Conservation (phyloP, 1,284 basidiomycete genomes). For the Rhodotorula sp. region DNA sequence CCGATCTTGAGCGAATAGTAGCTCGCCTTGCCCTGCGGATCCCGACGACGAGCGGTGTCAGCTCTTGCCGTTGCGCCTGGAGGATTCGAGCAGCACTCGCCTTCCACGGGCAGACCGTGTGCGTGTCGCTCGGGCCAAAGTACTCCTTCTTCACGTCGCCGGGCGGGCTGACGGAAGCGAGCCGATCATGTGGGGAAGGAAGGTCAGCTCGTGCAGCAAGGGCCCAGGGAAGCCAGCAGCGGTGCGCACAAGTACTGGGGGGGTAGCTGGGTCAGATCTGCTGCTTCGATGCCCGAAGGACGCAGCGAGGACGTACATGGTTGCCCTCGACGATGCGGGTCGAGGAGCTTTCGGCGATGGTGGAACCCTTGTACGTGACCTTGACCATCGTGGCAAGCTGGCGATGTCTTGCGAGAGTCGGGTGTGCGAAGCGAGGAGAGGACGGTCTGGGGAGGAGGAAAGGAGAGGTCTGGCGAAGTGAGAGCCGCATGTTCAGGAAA, state of each 20-base stretch:
- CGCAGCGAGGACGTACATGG: slow-evolving; percentile 47
- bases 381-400: slow-evolving; percentile 25
- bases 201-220: too few species aligned
- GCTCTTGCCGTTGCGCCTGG: too few species aligned
- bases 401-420: too few species aligned
- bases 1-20: slow-evolving; percentile 30
- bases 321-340: slow-evolving; percentile 64
- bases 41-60: not conserved
- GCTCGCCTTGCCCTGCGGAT: slow-evolving; percentile 20
- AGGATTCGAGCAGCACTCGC: not conserved
- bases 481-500: too few species aligned
- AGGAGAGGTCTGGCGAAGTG: too few species aligned
- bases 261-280: fast-evolving
- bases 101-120: slow-evolving; percentile 35
- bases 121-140: slow-evolving; percentile 11
- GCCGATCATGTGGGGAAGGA: not conserved
- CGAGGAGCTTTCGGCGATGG: slow-evolving; percentile 61
- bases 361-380: slow-evolving; percentile 55
- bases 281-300: too few species aligned
- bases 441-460: not conserved
- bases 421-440: not conserved
- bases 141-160: slow-evolving; percentile 19
- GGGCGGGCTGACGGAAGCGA: slow-evolving; percentile 19
- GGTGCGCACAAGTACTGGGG: slow-evolving; percentile 15
- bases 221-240: not conserved